phyloP scores from a whole-genome alignment of 306 rosid species.

The Prunus mongolica region DNA sequence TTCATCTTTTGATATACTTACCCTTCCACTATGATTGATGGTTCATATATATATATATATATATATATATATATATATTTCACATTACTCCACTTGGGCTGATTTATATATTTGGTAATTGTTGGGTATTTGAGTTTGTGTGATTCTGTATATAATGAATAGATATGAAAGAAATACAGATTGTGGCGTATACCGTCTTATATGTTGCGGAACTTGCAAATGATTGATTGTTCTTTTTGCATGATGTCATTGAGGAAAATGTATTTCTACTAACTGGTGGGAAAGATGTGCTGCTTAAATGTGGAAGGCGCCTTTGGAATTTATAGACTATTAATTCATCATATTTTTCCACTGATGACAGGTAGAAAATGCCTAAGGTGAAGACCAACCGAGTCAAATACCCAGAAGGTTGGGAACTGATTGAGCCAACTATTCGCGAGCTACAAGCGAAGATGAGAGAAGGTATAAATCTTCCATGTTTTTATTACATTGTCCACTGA shows the following conservation, averaged over 20 bases:
- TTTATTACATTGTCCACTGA: not conserved
- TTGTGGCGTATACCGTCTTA: too few relatives aligned
- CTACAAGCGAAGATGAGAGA: slow-evolving; percentile 98
- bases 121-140: not conserved
- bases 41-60: too few relatives aligned
- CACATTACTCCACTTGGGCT: too few relatives aligned
- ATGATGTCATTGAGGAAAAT: too few relatives aligned
- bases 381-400: slow-evolving; percentile 82
- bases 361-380: slow-evolving; percentile 76
- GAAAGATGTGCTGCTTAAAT: not conserved
- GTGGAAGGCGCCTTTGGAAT: not conserved
- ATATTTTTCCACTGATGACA: slow-evolving; percentile 20
- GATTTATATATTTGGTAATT: not conserved
- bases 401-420: slow-evolving; percentile 95
- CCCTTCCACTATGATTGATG: too few relatives aligned
- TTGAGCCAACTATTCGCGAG: slow-evolving; percentile 87
- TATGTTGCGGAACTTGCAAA: too few relatives aligned
- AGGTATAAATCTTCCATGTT: slow-evolving; percentile 36
- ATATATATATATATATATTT: too few relatives aligned
- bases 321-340: not conserved
- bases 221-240: too few relatives aligned
- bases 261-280: too few relatives aligned
- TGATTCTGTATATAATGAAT: too few relatives aligned
- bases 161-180: too few relatives aligned
- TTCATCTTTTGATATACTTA: too few relatives aligned